phyloP scores from a whole-genome alignment of 2,329 filamentous ascomycete genomes.

The Fusarium proliferatum region DNA sequence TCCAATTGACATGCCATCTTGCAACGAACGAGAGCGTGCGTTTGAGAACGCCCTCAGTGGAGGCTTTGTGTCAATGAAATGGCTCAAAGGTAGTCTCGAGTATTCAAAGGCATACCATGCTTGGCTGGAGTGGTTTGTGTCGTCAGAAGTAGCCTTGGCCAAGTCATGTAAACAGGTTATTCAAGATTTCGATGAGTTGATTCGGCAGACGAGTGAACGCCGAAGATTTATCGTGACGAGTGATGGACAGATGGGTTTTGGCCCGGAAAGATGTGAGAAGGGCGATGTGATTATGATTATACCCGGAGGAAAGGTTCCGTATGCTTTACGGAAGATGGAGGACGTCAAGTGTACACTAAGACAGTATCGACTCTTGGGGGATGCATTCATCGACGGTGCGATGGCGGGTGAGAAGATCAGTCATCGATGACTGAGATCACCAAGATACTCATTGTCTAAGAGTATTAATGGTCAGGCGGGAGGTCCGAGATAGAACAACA shows the following conservation, averaged over 20 bases:
- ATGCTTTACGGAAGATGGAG: background rate
- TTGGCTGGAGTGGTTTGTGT: conserved; percentile 10
- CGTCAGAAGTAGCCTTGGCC: background rate
- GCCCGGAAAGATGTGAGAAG: background rate
- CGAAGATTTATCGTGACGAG: background rate
- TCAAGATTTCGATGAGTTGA: conserved; percentile 1
- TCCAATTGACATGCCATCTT: rapidly evolving
- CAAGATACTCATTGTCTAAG: no score
- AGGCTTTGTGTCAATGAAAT: background rate
- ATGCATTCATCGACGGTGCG: background rate
- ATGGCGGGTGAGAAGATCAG: background rate
- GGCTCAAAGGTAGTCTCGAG: background rate
- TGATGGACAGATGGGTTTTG: conserved; percentile 2
- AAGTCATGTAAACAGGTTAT: background rate
- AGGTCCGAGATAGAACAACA: no score
- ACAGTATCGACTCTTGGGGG: background rate
- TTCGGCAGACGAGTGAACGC: background rate
- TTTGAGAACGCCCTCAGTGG: background rate
- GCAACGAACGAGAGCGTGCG: background rate
- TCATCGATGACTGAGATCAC: rapidly evolving
- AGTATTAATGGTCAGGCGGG: no score
- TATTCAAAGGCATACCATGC: background rate
- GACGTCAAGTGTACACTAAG: rapidly evolving
- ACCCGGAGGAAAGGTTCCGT: background rate
- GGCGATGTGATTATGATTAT: background rate